Evolutionary conservation across 768 basidiomycete species (phyloP), one percentile per base, ranked within the genome.

Genomic region (Mrakia blollopis): DNA sequence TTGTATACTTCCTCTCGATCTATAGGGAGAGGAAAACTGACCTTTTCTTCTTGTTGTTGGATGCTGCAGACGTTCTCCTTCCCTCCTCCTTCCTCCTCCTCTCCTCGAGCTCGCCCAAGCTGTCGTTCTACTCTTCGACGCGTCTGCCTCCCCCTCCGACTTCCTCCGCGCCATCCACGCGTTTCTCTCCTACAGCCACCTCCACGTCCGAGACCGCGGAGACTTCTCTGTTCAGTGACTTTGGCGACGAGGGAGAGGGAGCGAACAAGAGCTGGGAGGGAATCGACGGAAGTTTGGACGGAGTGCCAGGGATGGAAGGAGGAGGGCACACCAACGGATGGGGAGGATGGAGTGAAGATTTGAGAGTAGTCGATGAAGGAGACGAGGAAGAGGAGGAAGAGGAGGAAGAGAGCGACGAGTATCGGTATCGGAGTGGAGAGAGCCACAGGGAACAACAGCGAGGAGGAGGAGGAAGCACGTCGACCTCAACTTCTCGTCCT

Each of bases 341-440:
- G 39, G 65, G 65, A 9, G 37, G 65, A 4, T 68, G 65, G 65
- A 30, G 65, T 30, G 73, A 74, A n/a, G 73, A 74, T 30, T 30
- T 74, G 21, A 63, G 62, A 44, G 73, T 74, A 21, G 63, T 74
- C 3, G 73, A 74, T 62, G 73, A 67, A 32, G 52, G 37, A 23
- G 72, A 72, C 23, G 72, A 61, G 14, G 60, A 63, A 4, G 60
- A 63, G 39, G 60, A 71, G 28, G 69, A 71, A 21, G 37, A 67
- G 44, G 14, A 14, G 8, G n/a, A n/a, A 8, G 50, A n/a, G 32
- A 44, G n/a, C 14, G 71, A 25, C 1, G 71, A 14, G 14, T 44
- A 44, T 14, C 44, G 14, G 44, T 44, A 72, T 25, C 54, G 28
- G 1, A 52, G 25, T 18, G 37, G 60, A 21, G 62, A n/a, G n/a